phyloP scores from a whole-genome alignment of 1,139 yeast genomes.

The Diutina siamensis region DNA sequence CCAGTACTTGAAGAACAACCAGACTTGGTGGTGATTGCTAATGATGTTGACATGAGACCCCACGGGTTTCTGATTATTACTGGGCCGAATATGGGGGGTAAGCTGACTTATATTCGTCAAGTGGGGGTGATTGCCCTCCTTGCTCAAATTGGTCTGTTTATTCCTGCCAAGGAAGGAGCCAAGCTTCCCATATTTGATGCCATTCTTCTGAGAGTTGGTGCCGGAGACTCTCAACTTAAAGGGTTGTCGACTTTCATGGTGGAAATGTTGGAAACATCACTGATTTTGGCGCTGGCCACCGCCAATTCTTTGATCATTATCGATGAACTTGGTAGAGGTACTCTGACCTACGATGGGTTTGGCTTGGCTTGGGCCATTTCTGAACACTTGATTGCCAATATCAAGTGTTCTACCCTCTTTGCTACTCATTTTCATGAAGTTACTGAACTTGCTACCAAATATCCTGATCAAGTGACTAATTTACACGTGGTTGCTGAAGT shows the following conservation, averaged over 20 bases:
- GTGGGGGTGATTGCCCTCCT: slow-evolving; percentile 79
- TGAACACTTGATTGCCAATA: slow-evolving; percentile 62
- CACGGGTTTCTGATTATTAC: slow-evolving; percentile 64
- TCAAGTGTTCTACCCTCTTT: slow-evolving; percentile 72
- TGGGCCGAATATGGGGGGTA: slow-evolving; percentile 99
- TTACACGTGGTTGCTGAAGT: slow-evolving; percentile 92
- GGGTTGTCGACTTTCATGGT: slow-evolving; percentile 98
- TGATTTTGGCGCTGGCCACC: slow-evolving; percentile 80
- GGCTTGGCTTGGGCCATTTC: slow-evolving; percentile 96
- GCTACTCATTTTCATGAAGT: slow-evolving; percentile 97
- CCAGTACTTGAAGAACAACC: slow-evolving; percentile 92
- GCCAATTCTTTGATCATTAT: slow-evolving; percentile 76
- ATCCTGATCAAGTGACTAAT: slow-evolving; percentile 52
- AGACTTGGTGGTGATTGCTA: slow-evolving; percentile 76
- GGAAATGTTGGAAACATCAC: slow-evolving; percentile 93
- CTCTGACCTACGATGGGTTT: slow-evolving; percentile 95
- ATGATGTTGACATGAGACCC: slow-evolving; percentile 48
- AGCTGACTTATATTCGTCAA: slow-evolving; percentile 88
- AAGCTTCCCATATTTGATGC: slow-evolving; percentile 82
- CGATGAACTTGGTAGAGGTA: slow-evolving; percentile 94
- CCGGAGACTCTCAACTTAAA: slow-evolving; percentile 92
- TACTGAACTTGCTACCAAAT: slow-evolving; percentile 59
- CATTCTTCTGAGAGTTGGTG: slow-evolving; percentile 93
- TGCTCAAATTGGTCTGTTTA: slow-evolving; percentile 90
- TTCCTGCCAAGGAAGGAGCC: slow-evolving; percentile 48